Evolutionary conservation across 192 early-diverging fungal genomes (phyloP), one percentile per base, ranked within the genome.

Genomic region (Podila verticillata): DNA sequence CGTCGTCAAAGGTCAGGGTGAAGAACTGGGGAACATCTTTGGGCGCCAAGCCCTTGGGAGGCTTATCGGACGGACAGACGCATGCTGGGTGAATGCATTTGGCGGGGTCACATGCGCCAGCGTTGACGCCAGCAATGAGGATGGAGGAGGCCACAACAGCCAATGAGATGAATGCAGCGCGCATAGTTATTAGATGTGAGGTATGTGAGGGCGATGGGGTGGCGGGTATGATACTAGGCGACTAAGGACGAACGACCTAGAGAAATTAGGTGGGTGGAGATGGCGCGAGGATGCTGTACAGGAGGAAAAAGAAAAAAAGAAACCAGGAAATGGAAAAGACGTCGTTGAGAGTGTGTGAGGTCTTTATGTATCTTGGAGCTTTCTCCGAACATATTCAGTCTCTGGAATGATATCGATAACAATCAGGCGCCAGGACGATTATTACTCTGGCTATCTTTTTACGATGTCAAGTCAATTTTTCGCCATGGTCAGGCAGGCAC

Each of bases 1-100:
- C 83, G 75, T 93, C 92, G 61, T 93, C 92, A 77, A 87, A 91
- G 17, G 92, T 90, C 39, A 90, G 67, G 7, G 83, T 83, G 57
- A 89, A 75, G 74, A 90, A 90, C 63, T 90, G 89, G 8, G 89
- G 89, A 6, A 83, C 84, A 17, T 85, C 81, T 28, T 82, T 81
- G 13, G 86, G 84, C 10, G 63, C 29, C 56, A 89, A 63, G 10
- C 84, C 83, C 26, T 82, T 84, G n/a, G 88, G 85, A 63, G 87
- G 87, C 12, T 66, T 75, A 39, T 70, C 74, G 1, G 87, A 85
- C 4, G 88, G 80, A 26, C 88, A 89, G 10, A 85, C 66, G 72
- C 88, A 89, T 8, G 65, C 74, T 12, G 88, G 88, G 58, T 84
- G 78, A 63, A 82, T 68, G 65, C 88, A 89, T 30, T 75, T 73